Percentiles rank a stretch among this genome's conserved stretches.
These are phyloP conservation scores for Phytopythium montanum DNA, from an alignment of 352 stramenopile genomes.

Conservation along the genomic window DNA sequence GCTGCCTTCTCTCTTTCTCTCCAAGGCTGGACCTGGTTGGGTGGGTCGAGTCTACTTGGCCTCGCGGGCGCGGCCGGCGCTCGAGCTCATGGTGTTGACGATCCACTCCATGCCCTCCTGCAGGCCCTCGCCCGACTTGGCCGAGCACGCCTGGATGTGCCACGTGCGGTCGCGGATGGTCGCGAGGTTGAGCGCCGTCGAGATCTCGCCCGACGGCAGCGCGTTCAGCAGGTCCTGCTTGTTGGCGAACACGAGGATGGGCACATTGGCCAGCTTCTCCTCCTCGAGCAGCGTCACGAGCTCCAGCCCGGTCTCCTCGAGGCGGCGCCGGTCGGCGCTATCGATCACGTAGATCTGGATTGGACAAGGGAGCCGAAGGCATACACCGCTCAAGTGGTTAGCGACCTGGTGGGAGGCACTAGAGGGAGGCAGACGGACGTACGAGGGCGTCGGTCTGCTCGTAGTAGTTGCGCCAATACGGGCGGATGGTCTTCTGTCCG, in stretches of 20 bases:
- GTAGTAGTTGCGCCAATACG: conserved; percentile 99
- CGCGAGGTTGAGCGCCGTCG: conserved; percentile 87
- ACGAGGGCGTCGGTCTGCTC: conserved; percentile 95
- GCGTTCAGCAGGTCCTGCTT: conserved; percentile 96
- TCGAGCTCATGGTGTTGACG: conserved; percentile 75
- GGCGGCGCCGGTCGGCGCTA: conserved; percentile 86
- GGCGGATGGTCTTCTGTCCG: conserved; percentile 98
- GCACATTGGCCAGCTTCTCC: conserved; percentile 91
- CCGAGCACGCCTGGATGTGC: conserved; percentile 90
- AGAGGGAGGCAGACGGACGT: too few species aligned
- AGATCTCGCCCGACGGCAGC: conserved; percentile 87
- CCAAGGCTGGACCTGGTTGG: too few species aligned
- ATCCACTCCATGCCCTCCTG: conserved; percentile 89
- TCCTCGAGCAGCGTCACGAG: conserved; percentile 92
- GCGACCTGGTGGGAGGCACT: too few species aligned
- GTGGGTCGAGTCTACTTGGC: conserved; percentile 54
- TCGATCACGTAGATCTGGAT: conserved; percentile 96
- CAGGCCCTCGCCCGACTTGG: conserved; percentile 88
- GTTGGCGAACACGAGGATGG: conserved; percentile 95
- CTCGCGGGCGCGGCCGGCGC: conserved; percentile 40
- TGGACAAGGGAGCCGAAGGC: too few species aligned
- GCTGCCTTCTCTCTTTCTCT: neutral
- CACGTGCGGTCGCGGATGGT: conserved; percentile 88
- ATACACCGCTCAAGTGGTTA: neutral
- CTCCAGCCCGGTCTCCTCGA: conserved; percentile 93